These are phyloP conservation scores for Boletellus emodensis DNA, from an alignment of 768 basidiomycete species.

Conservation along the genomic window DNA sequence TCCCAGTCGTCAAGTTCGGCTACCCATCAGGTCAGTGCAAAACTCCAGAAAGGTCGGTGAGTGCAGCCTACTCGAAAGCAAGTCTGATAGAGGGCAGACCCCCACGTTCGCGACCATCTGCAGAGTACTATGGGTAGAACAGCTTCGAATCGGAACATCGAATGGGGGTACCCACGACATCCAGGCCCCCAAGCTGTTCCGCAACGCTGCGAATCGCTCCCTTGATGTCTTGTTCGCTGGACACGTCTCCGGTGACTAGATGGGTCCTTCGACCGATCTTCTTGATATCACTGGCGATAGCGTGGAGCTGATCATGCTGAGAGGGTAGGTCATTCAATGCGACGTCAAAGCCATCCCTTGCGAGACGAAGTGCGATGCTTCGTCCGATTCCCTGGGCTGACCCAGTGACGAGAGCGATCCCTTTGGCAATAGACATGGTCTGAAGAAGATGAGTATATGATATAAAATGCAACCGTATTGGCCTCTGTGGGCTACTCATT, in stretches of 20 bases:
- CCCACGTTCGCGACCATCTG: constrained; percentile 31
- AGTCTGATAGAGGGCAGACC: neutral
- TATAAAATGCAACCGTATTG: no score
- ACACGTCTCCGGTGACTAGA: constrained; percentile 37
- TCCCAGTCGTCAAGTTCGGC: constrained; percentile 33
- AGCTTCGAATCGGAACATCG: neutral
- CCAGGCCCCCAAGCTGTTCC: constrained; percentile 38
- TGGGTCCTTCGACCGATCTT: constrained; percentile 26
- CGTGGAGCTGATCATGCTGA: constrained; percentile 27
- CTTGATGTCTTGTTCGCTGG: constrained; percentile 39
- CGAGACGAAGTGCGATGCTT: constrained; percentile 32
- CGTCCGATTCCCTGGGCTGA: constrained; percentile 29
- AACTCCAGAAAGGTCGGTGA: neutral
- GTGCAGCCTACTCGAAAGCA: constrained; percentile 6
- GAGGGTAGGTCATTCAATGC: constrained; percentile 30
- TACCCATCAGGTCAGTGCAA: neutral
- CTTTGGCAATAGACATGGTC: constrained; percentile 21
- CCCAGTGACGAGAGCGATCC: constrained; percentile 35
- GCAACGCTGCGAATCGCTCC: constrained; percentile 33
- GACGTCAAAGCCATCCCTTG: constrained; percentile 31
- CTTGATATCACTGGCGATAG: constrained; percentile 27
- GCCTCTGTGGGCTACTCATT: no score
- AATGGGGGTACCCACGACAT: constrained; percentile 38
- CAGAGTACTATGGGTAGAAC: neutral
- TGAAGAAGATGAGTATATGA: neutral